A percentile compares a stretch with the other conserved stretches of the same genome.
phyloP scores from a whole-genome alignment of 1,139 yeast genomes.

The Sugiyamaella xylanicola region DNA sequence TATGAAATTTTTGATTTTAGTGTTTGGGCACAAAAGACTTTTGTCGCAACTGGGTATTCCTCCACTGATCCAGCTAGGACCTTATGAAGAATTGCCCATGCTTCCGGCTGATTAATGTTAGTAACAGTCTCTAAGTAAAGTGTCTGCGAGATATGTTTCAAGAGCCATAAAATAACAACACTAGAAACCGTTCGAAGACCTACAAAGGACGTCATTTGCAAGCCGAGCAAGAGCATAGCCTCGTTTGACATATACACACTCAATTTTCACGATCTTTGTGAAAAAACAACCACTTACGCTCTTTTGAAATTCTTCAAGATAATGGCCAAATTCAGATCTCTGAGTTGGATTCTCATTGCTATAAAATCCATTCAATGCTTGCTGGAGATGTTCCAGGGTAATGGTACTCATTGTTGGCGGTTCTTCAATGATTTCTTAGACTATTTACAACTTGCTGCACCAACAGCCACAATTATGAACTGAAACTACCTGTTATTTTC shows the following conservation, averaged over 20 bases:
- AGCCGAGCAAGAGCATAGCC: too few species aligned
- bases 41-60: slow-evolving; percentile 46
- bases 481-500: too few species aligned
- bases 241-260: too few species aligned
- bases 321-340: slow-evolving; percentile 64
- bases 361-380: slow-evolving; percentile 66
- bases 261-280: too few species aligned
- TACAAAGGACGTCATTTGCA: too few species aligned
- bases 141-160: too few species aligned
- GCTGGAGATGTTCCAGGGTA: slow-evolving; percentile 33
- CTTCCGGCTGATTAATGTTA: slow-evolving; percentile 38
- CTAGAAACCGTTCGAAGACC: too few species aligned
- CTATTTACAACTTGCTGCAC: background rate
- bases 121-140: background rate
- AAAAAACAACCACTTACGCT: slow-evolving; percentile 43
- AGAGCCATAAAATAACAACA: too few species aligned
- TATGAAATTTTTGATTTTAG: slow-evolving; percentile 73
- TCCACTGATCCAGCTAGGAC: slow-evolving; percentile 34
- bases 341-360: slow-evolving; percentile 53
- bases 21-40: slow-evolving; percentile 89
- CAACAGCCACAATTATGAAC: too few species aligned
- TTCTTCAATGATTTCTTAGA: background rate
- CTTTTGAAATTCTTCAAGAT: slow-evolving; percentile 79
- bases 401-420: slow-evolving; percentile 16
- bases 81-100: slow-evolving; percentile 45